phyloP scores from a whole-genome alignment of 2,329 filamentous ascomycete species.

The Colletotrichum euphorbiae region DNA sequence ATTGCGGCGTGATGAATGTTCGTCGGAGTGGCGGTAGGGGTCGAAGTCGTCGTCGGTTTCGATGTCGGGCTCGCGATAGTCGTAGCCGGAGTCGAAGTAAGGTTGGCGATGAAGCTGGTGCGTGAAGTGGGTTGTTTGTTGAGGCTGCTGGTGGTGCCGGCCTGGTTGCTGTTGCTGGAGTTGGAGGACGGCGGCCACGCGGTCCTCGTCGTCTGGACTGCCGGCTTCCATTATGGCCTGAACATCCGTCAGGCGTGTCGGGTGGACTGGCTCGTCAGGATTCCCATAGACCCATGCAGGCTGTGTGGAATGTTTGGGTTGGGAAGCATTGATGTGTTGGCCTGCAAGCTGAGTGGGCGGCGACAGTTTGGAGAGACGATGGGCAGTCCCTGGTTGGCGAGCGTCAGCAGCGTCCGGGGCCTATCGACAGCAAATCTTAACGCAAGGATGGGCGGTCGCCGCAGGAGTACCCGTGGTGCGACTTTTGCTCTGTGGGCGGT shows the following conservation, averaged over 20 bases:
- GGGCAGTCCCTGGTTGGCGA: constrained; percentile 39
- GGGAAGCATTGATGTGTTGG: constrained; percentile 62
- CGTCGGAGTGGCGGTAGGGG: constrained; percentile 43
- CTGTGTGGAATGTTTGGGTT: constrained; percentile 49
- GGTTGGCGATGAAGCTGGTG: constrained; percentile 43
- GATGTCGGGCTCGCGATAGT: constrained; percentile 46
- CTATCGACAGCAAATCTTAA: constrained; percentile 41
- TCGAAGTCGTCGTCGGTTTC: constrained; percentile 45
- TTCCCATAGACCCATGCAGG: constrained; percentile 57
- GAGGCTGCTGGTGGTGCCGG: constrained; percentile 42
- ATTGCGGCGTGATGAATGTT: constrained; percentile 39
- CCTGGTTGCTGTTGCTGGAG: constrained; percentile 46
- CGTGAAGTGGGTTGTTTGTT: constrained; percentile 45
- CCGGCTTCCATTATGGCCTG: constrained; percentile 62
- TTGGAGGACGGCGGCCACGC: constrained; percentile 45
- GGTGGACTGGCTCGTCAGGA: constrained; percentile 56
- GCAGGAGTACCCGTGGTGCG: constrained; percentile 38
- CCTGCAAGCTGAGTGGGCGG: constrained; percentile 50
- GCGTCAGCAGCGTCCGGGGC: constrained; percentile 38
- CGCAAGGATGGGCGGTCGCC: constrained; percentile 38
- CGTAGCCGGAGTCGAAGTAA: constrained; percentile 43
- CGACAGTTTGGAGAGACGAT: constrained; percentile 42
- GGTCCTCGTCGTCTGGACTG: constrained; percentile 58
- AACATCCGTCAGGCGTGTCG: constrained; percentile 58
- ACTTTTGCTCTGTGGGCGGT: constrained; percentile 36